phyloP scores from a whole-genome alignment of 1,284 basidiomycete species.

The Rhodofomes roseus region DNA sequence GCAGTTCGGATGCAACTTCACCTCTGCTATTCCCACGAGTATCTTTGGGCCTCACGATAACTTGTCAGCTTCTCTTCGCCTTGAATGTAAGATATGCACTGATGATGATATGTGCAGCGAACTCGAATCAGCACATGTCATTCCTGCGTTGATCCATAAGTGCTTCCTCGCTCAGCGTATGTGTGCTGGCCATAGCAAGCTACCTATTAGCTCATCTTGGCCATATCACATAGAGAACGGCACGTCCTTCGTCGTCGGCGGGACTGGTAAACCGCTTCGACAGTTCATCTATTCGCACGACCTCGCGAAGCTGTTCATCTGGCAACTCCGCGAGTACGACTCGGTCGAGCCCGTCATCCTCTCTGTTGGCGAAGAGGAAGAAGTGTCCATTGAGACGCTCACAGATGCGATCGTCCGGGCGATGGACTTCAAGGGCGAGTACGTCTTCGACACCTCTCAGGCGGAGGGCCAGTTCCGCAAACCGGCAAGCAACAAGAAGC shows the following conservation, averaged over 20 bases:
- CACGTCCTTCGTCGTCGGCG: conserved; percentile 78
- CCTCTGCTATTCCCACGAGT: conserved; percentile 90
- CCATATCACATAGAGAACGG: conserved; percentile 56
- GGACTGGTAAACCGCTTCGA: conserved; percentile 82
- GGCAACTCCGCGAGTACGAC: conserved; percentile 85
- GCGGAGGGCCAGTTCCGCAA: conserved; percentile 91
- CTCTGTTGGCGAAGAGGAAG: conserved; percentile 85
- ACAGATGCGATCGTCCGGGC: conserved; percentile 82
- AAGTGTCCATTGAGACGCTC: conserved; percentile 84
- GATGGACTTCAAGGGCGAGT: conserved; percentile 71
- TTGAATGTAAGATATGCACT: conserved; percentile 3
- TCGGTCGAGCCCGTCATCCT: conserved; percentile 88
- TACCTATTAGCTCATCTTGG: background rate
- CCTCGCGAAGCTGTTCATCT: conserved; percentile 89
- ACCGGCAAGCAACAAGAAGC: conserved; percentile 88
- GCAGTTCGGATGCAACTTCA: conserved; percentile 87
- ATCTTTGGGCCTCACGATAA: conserved; percentile 86
- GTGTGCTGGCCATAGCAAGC: conserved; percentile 15
- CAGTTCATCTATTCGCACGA: conserved; percentile 95
- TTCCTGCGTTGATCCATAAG: conserved; percentile 88
- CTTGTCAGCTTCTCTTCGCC: conserved; percentile 43
- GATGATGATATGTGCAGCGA: conserved; percentile 46
- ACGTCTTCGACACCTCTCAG: conserved; percentile 63
- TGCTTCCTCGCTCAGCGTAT: conserved; percentile 83
- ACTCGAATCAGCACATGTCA: conserved; percentile 86